Evolutionary conservation across 2,329 filamentous ascomycete genomes (phyloP), one percentile per base, ranked within the genome.

Genomic region (Claviceps paspali): DNA sequence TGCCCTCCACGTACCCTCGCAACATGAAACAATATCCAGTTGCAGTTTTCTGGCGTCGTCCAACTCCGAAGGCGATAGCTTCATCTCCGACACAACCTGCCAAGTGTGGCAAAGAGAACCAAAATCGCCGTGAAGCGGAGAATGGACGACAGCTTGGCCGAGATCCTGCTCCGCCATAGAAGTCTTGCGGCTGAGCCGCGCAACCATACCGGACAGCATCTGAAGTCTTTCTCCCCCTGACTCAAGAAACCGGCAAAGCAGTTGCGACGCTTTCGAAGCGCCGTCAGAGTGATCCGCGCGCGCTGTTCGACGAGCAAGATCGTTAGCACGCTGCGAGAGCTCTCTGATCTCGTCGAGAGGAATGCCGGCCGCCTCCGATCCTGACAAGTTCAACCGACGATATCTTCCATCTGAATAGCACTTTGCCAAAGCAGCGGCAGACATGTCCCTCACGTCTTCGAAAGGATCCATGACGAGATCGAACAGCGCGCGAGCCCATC

Each of bases 281-380:
- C 88, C 88, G 57, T 98, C 88, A 1, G 87, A 86, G 54, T 94
- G 84, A 52, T 96, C 87, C 10, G 86, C 88, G 42, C 91, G 73
- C 17, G 84, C 84, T 4, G 85, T 93, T 19, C 62, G 65, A 17
- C 76, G 67, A 40, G 83, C 78, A 24, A 73, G 61, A 4, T 59
- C 55, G 39, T 79, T 70, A 1, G 75, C 72, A 38, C 65, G 64
- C 2, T 43, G 47, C 28, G 72, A 61, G 38, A 78, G 70, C 12
- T 60, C 56, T 4, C 43, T 45, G 21, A 78, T 53, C 8, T 68
- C 47, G 34, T 45, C 41, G 1, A 48, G 37, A 4, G 52, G 43
- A 14, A 41, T 41, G 11, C 40, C 43, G 6, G 34, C 41, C 6
- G 29, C 41, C 8, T 31, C 42, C 6, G 33, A 26, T 5, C 41